Conservation (phyloP, 345 rosid species). For the Cardamine resedifolia region DNA sequence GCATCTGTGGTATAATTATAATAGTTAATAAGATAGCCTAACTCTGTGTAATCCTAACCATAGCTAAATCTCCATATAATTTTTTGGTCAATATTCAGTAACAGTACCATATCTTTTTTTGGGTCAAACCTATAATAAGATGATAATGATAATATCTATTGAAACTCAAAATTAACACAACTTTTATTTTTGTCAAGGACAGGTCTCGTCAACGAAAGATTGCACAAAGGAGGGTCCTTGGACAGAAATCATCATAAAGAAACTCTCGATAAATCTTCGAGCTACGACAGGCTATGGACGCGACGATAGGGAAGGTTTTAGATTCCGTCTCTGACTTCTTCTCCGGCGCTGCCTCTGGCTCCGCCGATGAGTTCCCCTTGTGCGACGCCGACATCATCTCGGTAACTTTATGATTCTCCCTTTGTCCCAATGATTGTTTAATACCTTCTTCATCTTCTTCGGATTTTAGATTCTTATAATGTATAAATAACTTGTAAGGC, state of each 20-base stretch:
- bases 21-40: too few species aligned
- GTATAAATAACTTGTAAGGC: not conserved
- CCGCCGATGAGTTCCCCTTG: constrained; percentile 66
- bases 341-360: constrained; percentile 44
- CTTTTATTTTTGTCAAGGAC: not conserved
- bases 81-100: too few species aligned
- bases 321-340: constrained; percentile 58
- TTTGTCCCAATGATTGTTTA: not conserved
- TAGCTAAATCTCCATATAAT: too few species aligned
- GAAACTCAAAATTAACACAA: not conserved
- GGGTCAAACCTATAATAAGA: not conserved
- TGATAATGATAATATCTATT: not conserved
- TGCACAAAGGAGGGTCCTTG: not conserved
- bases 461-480: not conserved
- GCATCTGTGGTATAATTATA: too few species aligned
- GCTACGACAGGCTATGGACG: constrained; percentile 41
- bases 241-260: not conserved
- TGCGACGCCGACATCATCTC: constrained; percentile 66
- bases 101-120: too few species aligned
- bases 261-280: not conserved
- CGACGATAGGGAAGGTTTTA: constrained; percentile 45
- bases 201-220: not conserved
- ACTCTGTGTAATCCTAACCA: too few species aligned
- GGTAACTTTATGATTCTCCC: constrained; percentile 36
- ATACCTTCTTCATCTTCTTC: not conserved